Evolutionary conservation across 2,329 filamentous ascomycete genomes (phyloP), one percentile per base, ranked within the genome.

Genomic region (Cladorrhinum sp.): DNA sequence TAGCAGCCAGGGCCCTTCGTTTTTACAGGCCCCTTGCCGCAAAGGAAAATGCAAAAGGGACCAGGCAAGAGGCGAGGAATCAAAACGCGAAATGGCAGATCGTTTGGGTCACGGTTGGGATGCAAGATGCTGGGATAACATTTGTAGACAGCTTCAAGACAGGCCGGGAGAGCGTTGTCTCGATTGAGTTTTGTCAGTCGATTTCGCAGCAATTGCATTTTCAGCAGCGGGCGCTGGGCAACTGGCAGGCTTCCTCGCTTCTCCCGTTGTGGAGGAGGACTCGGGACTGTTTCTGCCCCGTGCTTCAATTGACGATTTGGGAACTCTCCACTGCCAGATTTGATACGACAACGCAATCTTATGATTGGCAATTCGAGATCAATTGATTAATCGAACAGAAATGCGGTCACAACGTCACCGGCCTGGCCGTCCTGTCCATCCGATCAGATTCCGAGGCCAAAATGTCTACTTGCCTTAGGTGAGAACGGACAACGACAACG

Each of bases 311-410:
- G 52, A 42, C 30, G 54, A 46, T 49, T 49, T 46, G 54, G 42
- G 21, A 57, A 30, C 33, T 39, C 26, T 57, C 39, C 54, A 57
- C 51, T 24, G 18, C 14, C 49, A 46, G 33, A 23, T 50, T 42
- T 53, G 53, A 64, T 64, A 54, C 62, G 53, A 64, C 62, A 50
- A 48, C 59, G 59, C 59, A 64, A 64, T 64, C 55, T 64, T 55
- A 28, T 61, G 56, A 59, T 60, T 63, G 57, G 53, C 39, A 57
- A 49, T 48, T 36, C 54, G 28, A 46, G n/a, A 20, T 46, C 42
- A 46, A 46, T 46, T 46, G 42, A 46, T 46, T 4, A 46, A 46
- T 46, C 18, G 42, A 46, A 16, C 42, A 46, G 16, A 8, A 46
- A 46, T 46, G 42, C 42, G n/a, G 42, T 46, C 18, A 9, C 26